phyloP scores from a whole-genome alignment of 257 asterid genomes.

The Solanum virginianum region DNA sequence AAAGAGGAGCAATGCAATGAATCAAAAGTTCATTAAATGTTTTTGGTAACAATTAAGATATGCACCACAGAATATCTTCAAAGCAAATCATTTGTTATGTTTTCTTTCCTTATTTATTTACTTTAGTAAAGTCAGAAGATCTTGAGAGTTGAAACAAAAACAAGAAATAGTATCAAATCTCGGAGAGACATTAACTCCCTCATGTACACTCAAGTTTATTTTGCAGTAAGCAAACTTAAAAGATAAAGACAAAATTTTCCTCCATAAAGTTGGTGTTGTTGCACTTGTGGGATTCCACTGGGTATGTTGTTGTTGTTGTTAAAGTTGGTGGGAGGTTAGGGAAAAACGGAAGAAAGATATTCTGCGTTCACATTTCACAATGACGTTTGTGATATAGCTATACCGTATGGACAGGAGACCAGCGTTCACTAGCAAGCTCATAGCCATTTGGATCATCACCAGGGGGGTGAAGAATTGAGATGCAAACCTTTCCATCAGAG shows the following conservation, averaged over 20 bases:
- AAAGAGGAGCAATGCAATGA: background rate
- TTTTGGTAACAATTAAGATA: background rate
- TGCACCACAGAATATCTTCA: background rate
- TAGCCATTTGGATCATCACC: slow-evolving; percentile 99
- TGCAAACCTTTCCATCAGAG: slow-evolving; percentile 92
- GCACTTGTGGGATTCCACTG: no score
- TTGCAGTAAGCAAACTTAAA: background rate
- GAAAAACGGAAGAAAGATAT: background rate
- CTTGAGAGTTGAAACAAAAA: background rate
- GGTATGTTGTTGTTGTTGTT: no score
- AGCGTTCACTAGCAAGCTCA: slow-evolving; percentile 98
- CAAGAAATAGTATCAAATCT: background rate
- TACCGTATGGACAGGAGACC: slow-evolving; percentile 99
- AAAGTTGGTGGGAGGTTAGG: background rate
- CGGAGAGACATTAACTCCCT: background rate
- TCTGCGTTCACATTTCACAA: background rate
- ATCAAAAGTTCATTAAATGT: background rate
- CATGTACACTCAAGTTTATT: background rate
- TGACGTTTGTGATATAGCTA: background rate
- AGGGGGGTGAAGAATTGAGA: slow-evolving; percentile 95
- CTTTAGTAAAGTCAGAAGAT: background rate
- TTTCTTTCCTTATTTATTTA: background rate
- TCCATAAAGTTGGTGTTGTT: background rate
- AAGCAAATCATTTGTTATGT: background rate
- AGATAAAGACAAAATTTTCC: background rate